phyloP scores from a whole-genome alignment of 2,329 filamentous ascomycete genomes.

The Drechslerella stenobrocha region DNA sequence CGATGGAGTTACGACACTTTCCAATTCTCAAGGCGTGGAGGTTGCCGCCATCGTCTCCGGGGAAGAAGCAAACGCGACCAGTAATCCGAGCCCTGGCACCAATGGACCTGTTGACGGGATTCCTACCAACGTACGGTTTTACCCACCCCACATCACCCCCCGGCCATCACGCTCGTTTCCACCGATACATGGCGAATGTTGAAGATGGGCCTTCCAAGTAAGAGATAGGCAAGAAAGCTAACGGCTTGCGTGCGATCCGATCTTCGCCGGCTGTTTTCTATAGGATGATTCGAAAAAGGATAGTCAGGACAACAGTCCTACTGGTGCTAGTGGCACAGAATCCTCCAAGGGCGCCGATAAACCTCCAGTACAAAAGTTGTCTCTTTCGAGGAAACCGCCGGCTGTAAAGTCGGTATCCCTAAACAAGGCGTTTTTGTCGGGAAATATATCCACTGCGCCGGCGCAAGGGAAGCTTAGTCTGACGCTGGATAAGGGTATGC shows the following conservation, averaged over 20 bases:
- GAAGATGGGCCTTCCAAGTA: not conserved
- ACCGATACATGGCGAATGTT: conserved; percentile 20
- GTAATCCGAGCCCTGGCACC: conserved; percentile 28
- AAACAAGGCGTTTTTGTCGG: conserved; percentile 79
- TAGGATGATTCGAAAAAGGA: conserved; percentile 38
- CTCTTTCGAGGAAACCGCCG: conserved; percentile 66
- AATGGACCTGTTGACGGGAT: conserved; percentile 26
- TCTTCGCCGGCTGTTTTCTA: conserved; percentile 19
- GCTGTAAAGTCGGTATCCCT: conserved; percentile 85
- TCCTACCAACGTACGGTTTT: conserved; percentile 26
- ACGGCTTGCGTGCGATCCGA: not conserved
- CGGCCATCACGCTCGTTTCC: conserved; percentile 2
- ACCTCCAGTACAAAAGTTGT: conserved; percentile 47
- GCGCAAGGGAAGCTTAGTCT: conserved; percentile 58
- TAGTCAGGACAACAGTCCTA: conserved; percentile 49
- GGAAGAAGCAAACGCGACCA: conserved; percentile 47
- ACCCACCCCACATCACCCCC: not conserved
- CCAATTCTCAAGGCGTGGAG: conserved; percentile 56
- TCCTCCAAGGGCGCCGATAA: conserved; percentile 55
- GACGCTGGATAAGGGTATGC: conserved; percentile 57
- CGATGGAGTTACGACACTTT: conserved; percentile 59
- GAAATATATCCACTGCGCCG: conserved; percentile 63
- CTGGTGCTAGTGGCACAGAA: conserved; percentile 55
- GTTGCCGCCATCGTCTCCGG: conserved; percentile 51
- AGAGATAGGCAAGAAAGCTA: conserved; percentile 15